Percentiles rank a stretch among this genome's conserved stretches.
These are phyloP conservation scores for Mycena metata DNA, from an alignment of 768 basidiomycete species.

Conservation along the genomic window DNA sequence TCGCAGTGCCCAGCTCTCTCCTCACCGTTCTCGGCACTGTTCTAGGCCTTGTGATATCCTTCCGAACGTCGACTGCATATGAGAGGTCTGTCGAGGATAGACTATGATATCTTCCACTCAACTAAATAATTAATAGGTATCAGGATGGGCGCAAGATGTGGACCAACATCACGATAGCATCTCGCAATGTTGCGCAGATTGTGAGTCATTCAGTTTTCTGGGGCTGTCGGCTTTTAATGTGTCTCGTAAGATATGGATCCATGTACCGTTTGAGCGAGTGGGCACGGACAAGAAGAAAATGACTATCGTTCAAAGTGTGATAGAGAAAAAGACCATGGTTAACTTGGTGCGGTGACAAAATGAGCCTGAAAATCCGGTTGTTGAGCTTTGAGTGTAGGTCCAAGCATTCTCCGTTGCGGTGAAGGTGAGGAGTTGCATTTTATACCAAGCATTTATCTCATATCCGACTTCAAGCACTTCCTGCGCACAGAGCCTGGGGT, in stretches of 20 bases:
- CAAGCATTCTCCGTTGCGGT: constrained; percentile 78
- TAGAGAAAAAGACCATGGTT: constrained; percentile 84
- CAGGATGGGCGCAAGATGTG: constrained; percentile 81
- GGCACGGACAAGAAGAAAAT: constrained; percentile 48
- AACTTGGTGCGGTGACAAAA: constrained; percentile 63
- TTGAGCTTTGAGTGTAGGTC: constrained; percentile 53
- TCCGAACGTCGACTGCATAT: constrained; percentile 80
- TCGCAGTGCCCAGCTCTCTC: constrained; percentile 67
- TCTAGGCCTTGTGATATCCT: constrained; percentile 78
- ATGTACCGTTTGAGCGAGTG: constrained; percentile 61
- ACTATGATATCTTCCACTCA: too few relatives aligned
- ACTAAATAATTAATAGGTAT: constrained; percentile 54
- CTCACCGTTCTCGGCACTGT: constrained; percentile 82
- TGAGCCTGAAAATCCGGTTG: too few relatives aligned
- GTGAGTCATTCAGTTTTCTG: constrained; percentile 6
- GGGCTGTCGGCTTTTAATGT: background rate
- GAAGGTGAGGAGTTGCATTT: constrained; percentile 57
- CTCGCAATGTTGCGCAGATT: constrained; percentile 36
- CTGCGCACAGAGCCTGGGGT: constrained; percentile 78
- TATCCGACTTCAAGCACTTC: constrained; percentile 58
- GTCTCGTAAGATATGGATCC: constrained; percentile 64
- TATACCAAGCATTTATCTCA: background rate
- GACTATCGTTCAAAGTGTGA: constrained; percentile 59
- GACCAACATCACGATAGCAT: constrained; percentile 48
- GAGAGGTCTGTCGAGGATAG: constrained; percentile 59